These are phyloP conservation scores for Marasmius fiardii DNA, from an alignment of 1,284 basidiomycete species.

Conservation along the genomic window DNA sequence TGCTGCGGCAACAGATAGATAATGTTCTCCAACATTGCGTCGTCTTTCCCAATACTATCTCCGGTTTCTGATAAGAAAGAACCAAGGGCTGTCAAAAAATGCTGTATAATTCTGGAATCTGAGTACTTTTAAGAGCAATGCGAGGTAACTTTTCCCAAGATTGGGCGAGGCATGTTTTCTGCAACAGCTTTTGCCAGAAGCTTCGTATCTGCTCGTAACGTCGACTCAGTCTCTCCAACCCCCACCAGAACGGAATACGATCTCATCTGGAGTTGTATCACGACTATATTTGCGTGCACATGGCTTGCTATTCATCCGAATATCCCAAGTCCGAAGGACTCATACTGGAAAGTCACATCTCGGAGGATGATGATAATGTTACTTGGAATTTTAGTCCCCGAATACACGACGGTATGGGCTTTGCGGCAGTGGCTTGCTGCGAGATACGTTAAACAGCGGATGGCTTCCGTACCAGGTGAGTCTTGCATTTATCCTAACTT, in stretches of 20 bases:
- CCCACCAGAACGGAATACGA: neutral
- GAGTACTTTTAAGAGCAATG: too few relatives aligned
- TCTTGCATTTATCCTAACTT: neutral
- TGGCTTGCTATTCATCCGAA: constrained; percentile 28
- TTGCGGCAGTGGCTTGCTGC: constrained; percentile 18
- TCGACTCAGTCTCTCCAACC: neutral
- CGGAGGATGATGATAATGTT: constrained; percentile 15
- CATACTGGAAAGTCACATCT: neutral
- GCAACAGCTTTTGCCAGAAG: neutral
- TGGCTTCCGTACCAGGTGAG: neutral
- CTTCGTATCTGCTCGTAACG: neutral
- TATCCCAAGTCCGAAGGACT: constrained; percentile 16
- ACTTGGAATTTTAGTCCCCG: constrained; percentile 19
- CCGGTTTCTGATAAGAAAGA: too few relatives aligned
- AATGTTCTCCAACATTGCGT: too few relatives aligned
- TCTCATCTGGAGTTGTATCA: constrained; percentile 25
- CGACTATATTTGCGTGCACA: constrained; percentile 25
- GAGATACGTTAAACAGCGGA: constrained; percentile 1
- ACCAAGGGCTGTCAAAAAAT: too few relatives aligned
- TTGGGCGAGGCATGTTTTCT: neutral
- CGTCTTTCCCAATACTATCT: too few relatives aligned
- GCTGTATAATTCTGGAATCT: too few relatives aligned
- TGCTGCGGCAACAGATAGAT: too few relatives aligned
- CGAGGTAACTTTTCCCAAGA: too few relatives aligned
- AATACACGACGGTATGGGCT: constrained; percentile 22